Conservation (phyloP, 2,329 filamentous ascomycete genomes). For the Colletotrichum spinosum region DNA sequence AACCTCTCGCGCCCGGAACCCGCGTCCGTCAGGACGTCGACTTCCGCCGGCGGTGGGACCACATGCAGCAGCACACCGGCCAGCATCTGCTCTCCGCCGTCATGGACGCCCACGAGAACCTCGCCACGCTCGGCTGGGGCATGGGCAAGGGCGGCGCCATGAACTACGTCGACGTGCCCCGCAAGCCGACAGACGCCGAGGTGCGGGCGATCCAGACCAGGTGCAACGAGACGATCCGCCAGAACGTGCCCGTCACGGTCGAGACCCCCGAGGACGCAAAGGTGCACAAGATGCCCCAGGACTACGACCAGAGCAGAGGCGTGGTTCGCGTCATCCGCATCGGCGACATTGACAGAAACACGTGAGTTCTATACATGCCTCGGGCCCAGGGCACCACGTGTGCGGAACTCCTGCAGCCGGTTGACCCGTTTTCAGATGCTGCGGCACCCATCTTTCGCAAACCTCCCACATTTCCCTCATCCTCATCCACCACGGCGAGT, state of each 20-base stretch:
- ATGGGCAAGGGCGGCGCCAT: conserved; percentile 44
- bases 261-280: conserved; percentile 42
- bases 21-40: conserved; percentile 44
- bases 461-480: conserved; percentile 47
- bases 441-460: conserved; percentile 46
- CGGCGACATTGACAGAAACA: conserved; percentile 45
- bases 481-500: conserved; percentile 43
- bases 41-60: conserved; percentile 46
- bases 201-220: conserved; percentile 41
- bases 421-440: conserved; percentile 39
- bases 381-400: too few relatives aligned
- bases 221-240: conserved; percentile 43
- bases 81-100: conserved; percentile 47
- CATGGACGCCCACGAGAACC: conserved; percentile 42
- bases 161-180: conserved; percentile 47
- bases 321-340: conserved; percentile 45
- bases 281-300: conserved; percentile 41
- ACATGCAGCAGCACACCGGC: conserved; percentile 49
- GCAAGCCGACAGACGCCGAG: conserved; percentile 42
- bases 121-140: conserved; percentile 46
- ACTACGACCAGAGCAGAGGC: conserved; percentile 46
- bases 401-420: too few relatives aligned
- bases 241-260: conserved; percentile 41
- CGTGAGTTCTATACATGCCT: conserved; percentile 38
- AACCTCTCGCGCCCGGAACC: conserved; percentile 37